Evolutionary conservation across 306 rosid species (phyloP).

Genomic region (Glycine tomentella): DNA sequence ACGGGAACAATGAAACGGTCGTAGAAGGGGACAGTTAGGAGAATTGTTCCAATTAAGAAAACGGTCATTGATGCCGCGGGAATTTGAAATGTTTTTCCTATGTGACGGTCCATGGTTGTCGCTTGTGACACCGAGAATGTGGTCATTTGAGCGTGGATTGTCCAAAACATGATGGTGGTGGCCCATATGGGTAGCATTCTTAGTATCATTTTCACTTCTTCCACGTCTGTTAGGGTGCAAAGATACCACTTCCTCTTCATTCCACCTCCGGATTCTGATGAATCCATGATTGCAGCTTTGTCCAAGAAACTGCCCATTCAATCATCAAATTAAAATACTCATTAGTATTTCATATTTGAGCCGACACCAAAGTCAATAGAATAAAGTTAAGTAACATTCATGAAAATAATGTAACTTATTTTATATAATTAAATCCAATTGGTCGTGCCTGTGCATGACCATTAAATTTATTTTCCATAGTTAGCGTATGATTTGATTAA

Average conservation of each 20-base stretch:
- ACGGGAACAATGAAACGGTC: slow-evolving; percentile 66
- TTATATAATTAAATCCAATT: too few relatives aligned
- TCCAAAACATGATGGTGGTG: slow-evolving; percentile 85
- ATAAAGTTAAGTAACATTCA: too few relatives aligned
- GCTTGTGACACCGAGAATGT: slow-evolving; percentile 94
- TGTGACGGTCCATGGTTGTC: slow-evolving; percentile 77
- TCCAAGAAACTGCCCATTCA: slow-evolving; percentile 69
- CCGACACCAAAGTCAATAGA: too few relatives aligned
- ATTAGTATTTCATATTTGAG: too few relatives aligned
- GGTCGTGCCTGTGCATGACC: too few relatives aligned
- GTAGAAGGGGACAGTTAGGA: slow-evolving; percentile 77
- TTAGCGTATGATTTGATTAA: too few relatives aligned
- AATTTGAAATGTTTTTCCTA: slow-evolving; percentile 75
- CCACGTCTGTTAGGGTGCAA: slow-evolving; percentile 78
- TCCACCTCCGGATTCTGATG: neutral
- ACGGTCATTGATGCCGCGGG: slow-evolving; percentile 80
- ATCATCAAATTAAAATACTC: too few relatives aligned
- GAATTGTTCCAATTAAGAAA: slow-evolving; percentile 82
- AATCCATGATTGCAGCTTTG: slow-evolving; percentile 71
- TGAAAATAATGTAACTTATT: too few relatives aligned
- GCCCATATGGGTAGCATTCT: slow-evolving; percentile 94
- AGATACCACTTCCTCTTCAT: slow-evolving; percentile 65
- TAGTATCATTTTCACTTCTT: slow-evolving; percentile 75
- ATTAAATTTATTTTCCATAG: too few relatives aligned
- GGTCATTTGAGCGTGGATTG: slow-evolving; percentile 85